Percentiles rank a stretch among this genome's conserved stretches.
Conservation (phyloP, 345 rosid species). For the Arabis alpina region DNA sequence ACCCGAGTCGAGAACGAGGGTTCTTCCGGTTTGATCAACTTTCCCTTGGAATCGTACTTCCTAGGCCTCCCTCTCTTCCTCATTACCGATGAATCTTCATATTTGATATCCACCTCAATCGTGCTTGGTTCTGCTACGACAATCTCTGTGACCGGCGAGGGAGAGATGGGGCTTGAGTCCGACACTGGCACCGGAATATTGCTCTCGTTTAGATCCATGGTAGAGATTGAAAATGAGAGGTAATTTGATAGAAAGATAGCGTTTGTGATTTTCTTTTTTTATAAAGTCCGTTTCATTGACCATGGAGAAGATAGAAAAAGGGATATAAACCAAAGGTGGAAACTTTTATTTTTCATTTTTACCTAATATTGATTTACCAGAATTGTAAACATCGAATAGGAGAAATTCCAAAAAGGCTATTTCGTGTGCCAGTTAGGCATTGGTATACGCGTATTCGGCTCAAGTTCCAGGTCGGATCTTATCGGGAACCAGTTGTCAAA, state of each 20-base stretch:
- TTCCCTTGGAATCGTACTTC: constrained; percentile 53
- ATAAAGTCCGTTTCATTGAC: constrained; percentile 40
- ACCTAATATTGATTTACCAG: background rate
- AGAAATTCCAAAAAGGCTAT: no score
- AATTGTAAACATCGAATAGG: no score
- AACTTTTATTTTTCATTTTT: no score
- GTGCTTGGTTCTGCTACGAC: background rate
- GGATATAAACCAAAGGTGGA: background rate
- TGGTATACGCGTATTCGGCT: no score
- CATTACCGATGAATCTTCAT: background rate
- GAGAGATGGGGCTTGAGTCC: constrained; percentile 55
- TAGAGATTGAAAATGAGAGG: constrained; percentile 19
- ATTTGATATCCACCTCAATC: constrained; percentile 6
- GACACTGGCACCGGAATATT: constrained; percentile 45
- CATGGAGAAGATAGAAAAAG: constrained; percentile 7
- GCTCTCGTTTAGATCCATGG: constrained; percentile 55
- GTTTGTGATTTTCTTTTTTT: constrained; percentile 30
- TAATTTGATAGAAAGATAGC: background rate
- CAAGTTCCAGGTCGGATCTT: no score
- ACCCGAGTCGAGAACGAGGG: no score
- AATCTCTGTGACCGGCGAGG: constrained; percentile 27
- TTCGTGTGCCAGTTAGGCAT: no score
- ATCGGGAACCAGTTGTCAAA: no score
- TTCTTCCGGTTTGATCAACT: constrained; percentile 34
- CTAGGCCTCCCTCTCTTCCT: constrained; percentile 64